Conservation (phyloP, 805 yeast species). For the Candida ascalaphidarum region DNA sequence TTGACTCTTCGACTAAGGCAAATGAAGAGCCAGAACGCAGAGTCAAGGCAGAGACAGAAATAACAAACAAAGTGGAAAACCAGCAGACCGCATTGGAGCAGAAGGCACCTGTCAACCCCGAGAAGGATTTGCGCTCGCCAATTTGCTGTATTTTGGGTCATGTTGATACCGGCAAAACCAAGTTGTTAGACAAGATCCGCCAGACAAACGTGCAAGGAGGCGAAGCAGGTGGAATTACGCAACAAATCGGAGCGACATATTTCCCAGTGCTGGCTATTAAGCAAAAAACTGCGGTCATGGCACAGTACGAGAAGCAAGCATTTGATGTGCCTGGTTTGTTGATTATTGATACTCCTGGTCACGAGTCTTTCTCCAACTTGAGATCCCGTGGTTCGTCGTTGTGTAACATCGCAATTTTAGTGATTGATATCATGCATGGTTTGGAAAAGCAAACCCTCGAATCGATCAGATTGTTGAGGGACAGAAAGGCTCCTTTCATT, state of each 20-base stretch:
- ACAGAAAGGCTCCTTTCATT: conserved; percentile 95
- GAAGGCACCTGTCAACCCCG: conserved; percentile 13
- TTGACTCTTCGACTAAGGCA: conserved; percentile 4
- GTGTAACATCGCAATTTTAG: conserved; percentile 98
- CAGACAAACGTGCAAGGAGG: conserved; percentile 99
- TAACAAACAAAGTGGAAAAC: conserved; percentile 4
- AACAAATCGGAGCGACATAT: conserved; percentile 99
- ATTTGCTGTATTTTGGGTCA: conserved; percentile 99
- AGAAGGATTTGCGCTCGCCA: conserved; percentile 84
- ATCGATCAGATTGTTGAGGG: conserved; percentile 84
- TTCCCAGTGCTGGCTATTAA: conserved; percentile 95
- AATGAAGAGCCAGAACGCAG: conserved; percentile 12
- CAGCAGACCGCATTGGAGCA: conserved; percentile 6
- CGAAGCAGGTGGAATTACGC: conserved; percentile 99
- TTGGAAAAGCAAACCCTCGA: conserved; percentile 96
- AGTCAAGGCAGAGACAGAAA: conserved; percentile 9
- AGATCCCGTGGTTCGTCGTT: conserved; percentile 98
- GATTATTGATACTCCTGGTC: conserved; percentile 98
- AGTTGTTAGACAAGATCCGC: conserved; percentile 91
- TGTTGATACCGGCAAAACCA: conserved; percentile 99
- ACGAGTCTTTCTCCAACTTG: conserved; percentile 96
- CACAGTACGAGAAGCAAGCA: conserved; percentile 70
- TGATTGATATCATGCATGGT: conserved; percentile 98
- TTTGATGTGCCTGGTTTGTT: conserved; percentile 96
- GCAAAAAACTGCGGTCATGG: conserved; percentile 88